Conservation (phyloP, 2,329 filamentous ascomycete species). For the Apiospora phragmitis region DNA sequence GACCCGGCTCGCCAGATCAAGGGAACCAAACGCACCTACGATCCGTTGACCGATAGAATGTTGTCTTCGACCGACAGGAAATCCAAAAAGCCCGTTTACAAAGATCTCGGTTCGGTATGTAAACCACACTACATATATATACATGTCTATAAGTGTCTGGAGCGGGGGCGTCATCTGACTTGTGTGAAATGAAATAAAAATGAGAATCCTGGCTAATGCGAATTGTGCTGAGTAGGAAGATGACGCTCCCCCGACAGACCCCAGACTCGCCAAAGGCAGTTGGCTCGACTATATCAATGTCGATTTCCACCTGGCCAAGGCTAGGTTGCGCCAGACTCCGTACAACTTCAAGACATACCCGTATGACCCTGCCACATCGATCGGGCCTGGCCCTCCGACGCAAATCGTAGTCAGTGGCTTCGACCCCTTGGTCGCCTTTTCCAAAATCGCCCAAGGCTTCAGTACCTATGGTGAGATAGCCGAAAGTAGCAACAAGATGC, state of each 20-base stretch:
- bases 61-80: slow-evolving; percentile 56
- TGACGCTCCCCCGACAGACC: slow-evolving; percentile 78
- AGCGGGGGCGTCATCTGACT: slow-evolving; percentile 64
- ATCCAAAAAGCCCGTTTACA: slow-evolving; percentile 60
- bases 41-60: slow-evolving; percentile 46
- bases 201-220: slow-evolving; percentile 53
- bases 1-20: slow-evolving; percentile 54
- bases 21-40: slow-evolving; percentile 61
- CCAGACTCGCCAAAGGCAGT: slow-evolving; percentile 73
- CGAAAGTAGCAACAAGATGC: slow-evolving; percentile 89
- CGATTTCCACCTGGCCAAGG: slow-evolving; percentile 70
- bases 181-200: slow-evolving; percentile 27
- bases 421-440: slow-evolving; percentile 82
- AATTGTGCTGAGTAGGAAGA: slow-evolving; percentile 64
- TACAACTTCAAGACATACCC: slow-evolving; percentile 81
- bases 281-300: slow-evolving; percentile 67
- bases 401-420: slow-evolving; percentile 96
- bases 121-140: slow-evolving; percentile 39
- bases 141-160: slow-evolving; percentile 31
- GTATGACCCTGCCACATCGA: slow-evolving; percentile 79
- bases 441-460: slow-evolving; percentile 75
- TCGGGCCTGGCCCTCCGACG: slow-evolving; percentile 85
- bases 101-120: slow-evolving; percentile 69
- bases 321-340: slow-evolving; percentile 68
- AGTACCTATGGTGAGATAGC: slow-evolving; percentile 83